Evolutionary conservation across 106 monocot genomes (phyloP).

Genomic region (Narthecium ossifragum): DNA sequence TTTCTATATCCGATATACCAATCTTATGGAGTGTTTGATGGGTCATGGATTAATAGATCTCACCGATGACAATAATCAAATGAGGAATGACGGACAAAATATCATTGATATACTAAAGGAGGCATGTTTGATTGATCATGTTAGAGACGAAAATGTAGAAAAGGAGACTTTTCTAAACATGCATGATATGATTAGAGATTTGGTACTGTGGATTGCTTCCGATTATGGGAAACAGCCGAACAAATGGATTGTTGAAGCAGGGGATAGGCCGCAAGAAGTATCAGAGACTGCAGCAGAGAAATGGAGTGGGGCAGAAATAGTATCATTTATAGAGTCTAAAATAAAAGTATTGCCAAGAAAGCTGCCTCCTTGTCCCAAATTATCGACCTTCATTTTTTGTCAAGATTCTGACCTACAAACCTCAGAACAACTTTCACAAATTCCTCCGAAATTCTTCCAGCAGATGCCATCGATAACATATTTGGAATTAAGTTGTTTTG

Average conservation of each 20-base stretch:
- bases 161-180: no score
- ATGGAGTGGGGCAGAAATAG: not conserved
- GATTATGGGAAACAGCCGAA: not conserved
- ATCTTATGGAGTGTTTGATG: constrained; percentile 14
- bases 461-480: not conserved
- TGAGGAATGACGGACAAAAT: not conserved
- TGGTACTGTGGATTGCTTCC: not conserved
- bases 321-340: not conserved
- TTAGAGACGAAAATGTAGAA: not conserved
- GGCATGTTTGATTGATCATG: constrained; percentile 7
- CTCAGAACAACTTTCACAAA: not conserved
- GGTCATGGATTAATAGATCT: constrained; percentile 7
- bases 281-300: not conserved
- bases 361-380: not conserved
- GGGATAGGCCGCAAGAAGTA: no score
- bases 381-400: no score
- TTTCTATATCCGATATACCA: not conserved
- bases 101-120: not conserved
- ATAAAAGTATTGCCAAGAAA: not conserved
- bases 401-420: not conserved
- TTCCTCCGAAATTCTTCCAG: not conserved
- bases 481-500: not conserved
- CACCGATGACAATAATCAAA: not conserved
- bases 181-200: constrained; percentile 16
- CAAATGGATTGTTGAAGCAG: constrained; percentile 1